Base-by-base conservation (phyloP, 1,284 basidiomycete genomes). In the Ganoderma multipileum region DNA sequence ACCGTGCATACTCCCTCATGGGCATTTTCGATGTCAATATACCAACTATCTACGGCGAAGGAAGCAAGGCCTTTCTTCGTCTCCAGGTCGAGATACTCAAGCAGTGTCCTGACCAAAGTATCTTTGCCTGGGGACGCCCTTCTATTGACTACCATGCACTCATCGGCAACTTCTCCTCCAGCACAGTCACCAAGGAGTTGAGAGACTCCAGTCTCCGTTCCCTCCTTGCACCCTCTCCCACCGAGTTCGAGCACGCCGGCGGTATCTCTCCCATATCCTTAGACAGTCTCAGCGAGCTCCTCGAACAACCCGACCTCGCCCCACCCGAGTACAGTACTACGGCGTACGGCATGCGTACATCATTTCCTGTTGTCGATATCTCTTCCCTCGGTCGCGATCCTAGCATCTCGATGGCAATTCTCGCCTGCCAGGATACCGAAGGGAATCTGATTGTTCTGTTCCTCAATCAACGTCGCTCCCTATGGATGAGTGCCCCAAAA, bases 11-110 rank as follows among this genome's bases (percentile, higher is more conserved):
- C 26, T 61, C 60, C 5, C 60, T 61, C 60, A 61, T 61, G 60
- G 60, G 60, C 60, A 44, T 61, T 16, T 61, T 61, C 23, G 41
- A 61, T 41, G 60, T 61, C 26, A 28, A 61, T 23, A 61, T 44
- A 41, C 41, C 41, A 2, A 61, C 60, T 44, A 61, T 61, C 36
- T 61, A 61, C 41, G 60, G 60, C 36, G 60, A 61, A 42, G 60
- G 60, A 18, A 20, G 26, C 12, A 41, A 42, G 26, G 60, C 60
- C 16, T 61, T 61, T 36, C 23, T 41, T 18, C 60, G 60, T 41
- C 60, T 61, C 12, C 60, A 61, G 60, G 11, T 61, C 60, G 60
- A 61, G 60, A 61, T 61, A 39, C 60, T 61, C 38, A 61, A 61
- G 23, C 60, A 28, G 38, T 61, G 38, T 30, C 60, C 60, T 12